Evolutionary conservation across 2,329 filamentous ascomycete species (phyloP), one percentile per base, ranked within the genome.

Genomic region (Hypoxylon sp.): DNA sequence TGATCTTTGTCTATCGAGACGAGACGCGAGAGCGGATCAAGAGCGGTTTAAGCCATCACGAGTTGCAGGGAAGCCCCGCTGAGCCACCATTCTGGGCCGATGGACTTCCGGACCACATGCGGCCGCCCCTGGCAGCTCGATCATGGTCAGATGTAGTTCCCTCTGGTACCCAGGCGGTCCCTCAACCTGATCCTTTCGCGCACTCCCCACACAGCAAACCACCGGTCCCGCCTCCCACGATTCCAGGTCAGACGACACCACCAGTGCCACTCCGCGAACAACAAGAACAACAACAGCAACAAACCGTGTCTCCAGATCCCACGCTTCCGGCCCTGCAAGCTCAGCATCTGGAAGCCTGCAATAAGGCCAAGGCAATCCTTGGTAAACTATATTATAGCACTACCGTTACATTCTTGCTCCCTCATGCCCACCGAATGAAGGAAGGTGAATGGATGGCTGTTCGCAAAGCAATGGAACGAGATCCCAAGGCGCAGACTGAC

Each of bases 1-100:
- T 94, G 20, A 91, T 95, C 0, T 91, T 98, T 67, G 93, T 97
- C 2, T 92, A 96, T 68, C 88, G 91, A 33, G 89, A 90, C 50
- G 85, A 88, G 71, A 80, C 70, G 52, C 72, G 62, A n/a, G n/a
- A n/a, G n/a, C n/a, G 63, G 76, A 75, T n/a, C 74, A 73, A 46
- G 59, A 70, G 40, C 64, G 55, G 22, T 33, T 62, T 2, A n/a
- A n/a, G n/a, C n/a, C n/a, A n/a, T n/a, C n/a, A n/a, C n/a, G 69
- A 74, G 32, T 33, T 67, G 24, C 72, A 72, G 30, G 70, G 69
- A 11, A 67, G 65, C 36, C 67, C 78, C 74, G 63, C 73, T 70
- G 53, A 77, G 72, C 70, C 76, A 71, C 50, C 69, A 40, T 18
- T 64, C 6, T 40, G 16, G 7, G 16, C 16, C 28, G 64, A 72